phyloP scores from a whole-genome alignment of 306 rosid species.

The Vigna reflexopilosa region DNA sequence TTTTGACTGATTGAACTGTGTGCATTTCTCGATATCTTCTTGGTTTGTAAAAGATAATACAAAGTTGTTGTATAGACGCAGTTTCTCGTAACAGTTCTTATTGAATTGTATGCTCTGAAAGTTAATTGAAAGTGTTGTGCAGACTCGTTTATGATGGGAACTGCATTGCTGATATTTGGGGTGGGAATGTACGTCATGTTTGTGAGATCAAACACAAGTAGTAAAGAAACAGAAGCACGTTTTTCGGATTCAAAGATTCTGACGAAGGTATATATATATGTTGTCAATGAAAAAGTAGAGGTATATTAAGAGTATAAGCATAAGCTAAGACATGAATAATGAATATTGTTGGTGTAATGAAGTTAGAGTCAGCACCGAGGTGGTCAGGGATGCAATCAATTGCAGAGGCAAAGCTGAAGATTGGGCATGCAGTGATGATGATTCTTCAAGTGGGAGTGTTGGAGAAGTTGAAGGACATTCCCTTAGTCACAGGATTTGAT shows the following conservation, averaged over 20 bases:
- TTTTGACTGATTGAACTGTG: no score
- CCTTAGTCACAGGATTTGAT: slow-evolving; percentile 52
- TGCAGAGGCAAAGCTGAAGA: slow-evolving; percentile 48
- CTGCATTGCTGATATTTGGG: slow-evolving; percentile 54
- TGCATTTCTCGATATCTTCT: no score
- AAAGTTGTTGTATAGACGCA: not conserved
- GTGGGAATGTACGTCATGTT: slow-evolving; percentile 53
- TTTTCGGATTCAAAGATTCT: slow-evolving; percentile 28
- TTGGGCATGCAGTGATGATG: slow-evolving; percentile 61
- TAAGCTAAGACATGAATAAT: not conserved
- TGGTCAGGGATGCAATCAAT: slow-evolving; percentile 55
- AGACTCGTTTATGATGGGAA: slow-evolving; percentile 59
- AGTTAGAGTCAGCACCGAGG: slow-evolving; percentile 40
- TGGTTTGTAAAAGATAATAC: no score
- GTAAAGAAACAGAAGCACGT: slow-evolving; percentile 9
- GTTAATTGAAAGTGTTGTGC: slow-evolving; percentile 23
- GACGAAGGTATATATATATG: not conserved
- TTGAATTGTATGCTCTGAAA: no score
- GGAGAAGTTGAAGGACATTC: slow-evolving; percentile 55
- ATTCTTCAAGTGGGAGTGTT: slow-evolving; percentile 55
- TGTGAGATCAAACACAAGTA: slow-evolving; percentile 41
- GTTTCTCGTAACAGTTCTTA: not conserved
- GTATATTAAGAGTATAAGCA: no score
- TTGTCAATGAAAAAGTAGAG: no score
- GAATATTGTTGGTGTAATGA: not conserved